Evolutionary conservation across 371 early-diverging fungal genomes (phyloP), one percentile per base, ranked within the genome.

Genomic region (Apophysomyces trapeziformis): DNA sequence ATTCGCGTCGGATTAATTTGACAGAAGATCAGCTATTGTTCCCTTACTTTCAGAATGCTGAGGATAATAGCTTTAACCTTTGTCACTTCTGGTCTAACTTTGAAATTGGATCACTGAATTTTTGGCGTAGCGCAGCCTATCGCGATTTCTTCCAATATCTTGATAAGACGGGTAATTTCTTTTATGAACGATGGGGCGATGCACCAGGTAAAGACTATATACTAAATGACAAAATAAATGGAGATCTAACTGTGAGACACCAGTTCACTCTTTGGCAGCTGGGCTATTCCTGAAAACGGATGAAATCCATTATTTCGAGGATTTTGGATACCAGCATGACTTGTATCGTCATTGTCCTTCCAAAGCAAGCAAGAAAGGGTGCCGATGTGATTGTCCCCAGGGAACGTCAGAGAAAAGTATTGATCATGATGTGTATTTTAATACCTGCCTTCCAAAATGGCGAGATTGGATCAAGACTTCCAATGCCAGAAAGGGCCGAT

Each of bases 11-110:
- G 16, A 77, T 83, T 21, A 74, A 80, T 54, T 63, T 79, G 50
- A 66, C 76, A 37, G 72, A 79, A 57, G 74, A 79, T 43, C 62
- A 67, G 14, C 59, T 65, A 14, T 57, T 76, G 35, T 82, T 78
- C 43, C 82, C 78, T 36, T 80, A 75, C 38, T 83, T 88, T 37
- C 69, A 73, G 38, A 77, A 83, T 46, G 62, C 76, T 38, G 66
- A 70, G n/a, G 77, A 66, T 5, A 72, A 74, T 21, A 76, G 71
- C 36, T 89, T 85, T 68, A 89, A 89, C 67, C 76, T 89, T 35
- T 94, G 95, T 71, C 95, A 95, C 70, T 96, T 95, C 70, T 95
- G 96, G 95, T 87, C 84, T 11, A 96, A 96, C 65, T 96, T 96
- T 77, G 97, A 96, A 74, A 96, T 98, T 63, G 97, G 86, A 21